phyloP scores from a whole-genome alignment of 306 rosid genomes.

The Alnus glutinosa region DNA sequence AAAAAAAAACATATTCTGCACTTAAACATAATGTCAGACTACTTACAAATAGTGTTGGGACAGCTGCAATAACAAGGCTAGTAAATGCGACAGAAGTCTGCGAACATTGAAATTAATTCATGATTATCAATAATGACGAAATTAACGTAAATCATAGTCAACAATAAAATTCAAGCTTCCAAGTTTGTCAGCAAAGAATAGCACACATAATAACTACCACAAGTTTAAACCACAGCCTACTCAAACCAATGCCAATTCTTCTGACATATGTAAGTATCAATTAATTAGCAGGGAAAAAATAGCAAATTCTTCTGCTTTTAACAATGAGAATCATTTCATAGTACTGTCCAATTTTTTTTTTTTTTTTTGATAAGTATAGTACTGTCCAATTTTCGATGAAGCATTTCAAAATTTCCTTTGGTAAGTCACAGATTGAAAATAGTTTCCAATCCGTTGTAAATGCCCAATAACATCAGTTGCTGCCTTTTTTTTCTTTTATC shows the following conservation, averaged over 20 bases:
- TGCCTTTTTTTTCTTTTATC: background rate
- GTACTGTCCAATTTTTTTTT: background rate
- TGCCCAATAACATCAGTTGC: background rate
- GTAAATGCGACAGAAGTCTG: slow-evolving; percentile 91
- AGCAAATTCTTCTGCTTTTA: background rate
- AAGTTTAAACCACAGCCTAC: background rate
- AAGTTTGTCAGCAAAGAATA: background rate
- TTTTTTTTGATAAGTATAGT: no score
- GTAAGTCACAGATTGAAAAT: background rate
- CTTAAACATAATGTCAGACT: slow-evolving; percentile 16
- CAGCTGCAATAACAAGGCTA: slow-evolving; percentile 80
- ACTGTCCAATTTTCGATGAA: background rate
- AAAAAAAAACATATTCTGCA: slow-evolving; percentile 7
- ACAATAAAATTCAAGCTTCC: background rate
- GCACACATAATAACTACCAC: background rate
- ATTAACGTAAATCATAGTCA: background rate
- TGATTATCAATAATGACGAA: slow-evolving; percentile 13
- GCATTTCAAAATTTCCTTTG: background rate
- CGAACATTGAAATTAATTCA: slow-evolving; percentile 30
- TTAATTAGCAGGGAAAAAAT: background rate
- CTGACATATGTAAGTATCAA: background rate
- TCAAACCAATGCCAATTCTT: background rate
- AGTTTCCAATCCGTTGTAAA: background rate
- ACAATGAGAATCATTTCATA: background rate
- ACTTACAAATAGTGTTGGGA: slow-evolving; percentile 83